These are phyloP conservation scores for Hanseniaspora meyeri DNA, from an alignment of 805 yeast genomes.

Conservation along the genomic window DNA sequence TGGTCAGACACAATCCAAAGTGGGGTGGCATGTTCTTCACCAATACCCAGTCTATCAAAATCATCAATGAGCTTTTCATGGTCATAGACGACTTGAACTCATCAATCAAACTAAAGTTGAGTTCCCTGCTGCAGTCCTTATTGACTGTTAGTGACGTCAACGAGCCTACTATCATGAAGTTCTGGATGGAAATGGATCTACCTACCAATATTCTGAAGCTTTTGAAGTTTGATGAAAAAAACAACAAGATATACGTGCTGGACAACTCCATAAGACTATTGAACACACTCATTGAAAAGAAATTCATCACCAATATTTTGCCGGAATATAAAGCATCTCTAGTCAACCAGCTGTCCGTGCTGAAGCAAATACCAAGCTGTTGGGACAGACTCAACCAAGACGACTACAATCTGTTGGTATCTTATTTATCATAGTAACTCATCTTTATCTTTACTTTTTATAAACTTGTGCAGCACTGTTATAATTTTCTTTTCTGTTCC, in stretches of 20 bases:
- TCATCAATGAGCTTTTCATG: slow-evolving; percentile 53
- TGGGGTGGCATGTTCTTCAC: slow-evolving; percentile 46
- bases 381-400: slow-evolving; percentile 13
- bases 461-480: neutral
- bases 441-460: neutral
- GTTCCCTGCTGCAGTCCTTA: slow-evolving; percentile 49
- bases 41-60: slow-evolving; percentile 18
- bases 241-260: slow-evolving; percentile 8
- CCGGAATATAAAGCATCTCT: neutral
- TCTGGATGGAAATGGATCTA: slow-evolving; percentile 1
- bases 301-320: neutral
- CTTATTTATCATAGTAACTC: slow-evolving; percentile 3
- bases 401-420: neutral
- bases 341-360: neutral
- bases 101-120: slow-evolving; percentile 31
- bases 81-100: slow-evolving; percentile 18
- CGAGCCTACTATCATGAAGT: slow-evolving; percentile 22
- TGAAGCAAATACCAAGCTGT: neutral
- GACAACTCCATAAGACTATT: slow-evolving; percentile 1
- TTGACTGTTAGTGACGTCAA: slow-evolving; percentile 40
- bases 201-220: neutral
- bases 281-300: neutral
- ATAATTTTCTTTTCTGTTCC: slow-evolving; percentile 2
- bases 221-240: neutral
- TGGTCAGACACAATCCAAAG: slow-evolving; percentile 52